Evolutionary conservation across 192 early-diverging fungal genomes (phyloP).

Genomic region (Coemansia javaensis): DNA sequence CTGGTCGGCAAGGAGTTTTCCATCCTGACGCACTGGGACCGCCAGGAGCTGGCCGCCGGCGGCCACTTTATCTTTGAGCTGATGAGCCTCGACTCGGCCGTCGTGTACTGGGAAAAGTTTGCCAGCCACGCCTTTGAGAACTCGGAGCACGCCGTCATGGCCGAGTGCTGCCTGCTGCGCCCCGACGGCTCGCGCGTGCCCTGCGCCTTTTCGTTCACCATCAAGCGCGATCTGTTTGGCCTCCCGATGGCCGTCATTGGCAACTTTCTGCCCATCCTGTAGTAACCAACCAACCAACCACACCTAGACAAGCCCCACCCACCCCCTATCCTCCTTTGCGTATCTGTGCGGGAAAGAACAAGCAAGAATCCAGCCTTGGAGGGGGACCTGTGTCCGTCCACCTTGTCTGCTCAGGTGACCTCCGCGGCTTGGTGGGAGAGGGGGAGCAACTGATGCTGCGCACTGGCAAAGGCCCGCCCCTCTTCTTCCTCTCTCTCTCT

Average conservation of each 20-base stretch:
- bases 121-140: constrained; percentile 90
- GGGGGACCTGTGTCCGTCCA: too few relatives aligned
- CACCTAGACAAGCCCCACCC: too few relatives aligned
- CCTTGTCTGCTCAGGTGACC: too few relatives aligned
- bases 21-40: constrained; percentile 86
- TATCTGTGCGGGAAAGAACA: too few relatives aligned
- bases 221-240: constrained; percentile 95
- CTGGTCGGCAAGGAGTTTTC: constrained; percentile 96
- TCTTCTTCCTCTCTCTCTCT: background rate
- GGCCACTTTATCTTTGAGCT: constrained; percentile 58
- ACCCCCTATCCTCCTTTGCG: too few relatives aligned
- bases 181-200: constrained; percentile 70
- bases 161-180: constrained; percentile 78
- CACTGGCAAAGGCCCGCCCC: too few relatives aligned
- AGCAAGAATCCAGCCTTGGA: too few relatives aligned
- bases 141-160: constrained; percentile 82
- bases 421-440: too few relatives aligned
- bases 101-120: constrained; percentile 95
- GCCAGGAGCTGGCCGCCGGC: constrained; percentile 66
- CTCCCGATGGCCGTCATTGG: constrained; percentile 83
- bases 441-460: too few relatives aligned
- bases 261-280: constrained; percentile 56
- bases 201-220: constrained; percentile 93
- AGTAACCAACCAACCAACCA: too few relatives aligned
- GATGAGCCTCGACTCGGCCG: constrained; percentile 89